A percentile compares a stretch with the other conserved stretches of the same genome.
Conservation (phyloP, 352 stramenopile genomes). For the Achlya hypogyna region DNA sequence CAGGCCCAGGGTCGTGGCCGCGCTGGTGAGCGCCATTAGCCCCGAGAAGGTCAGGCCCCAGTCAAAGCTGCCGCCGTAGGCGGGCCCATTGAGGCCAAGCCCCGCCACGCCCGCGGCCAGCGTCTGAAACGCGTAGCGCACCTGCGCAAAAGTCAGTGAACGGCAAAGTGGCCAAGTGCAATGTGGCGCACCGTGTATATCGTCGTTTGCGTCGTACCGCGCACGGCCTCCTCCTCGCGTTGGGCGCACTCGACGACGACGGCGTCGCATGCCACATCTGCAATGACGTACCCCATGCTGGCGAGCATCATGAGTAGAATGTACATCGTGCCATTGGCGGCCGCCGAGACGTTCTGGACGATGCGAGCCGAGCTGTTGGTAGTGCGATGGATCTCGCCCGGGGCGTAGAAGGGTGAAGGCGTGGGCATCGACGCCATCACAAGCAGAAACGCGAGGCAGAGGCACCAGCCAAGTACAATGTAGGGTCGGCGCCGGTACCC, state of each 20-base stretch:
- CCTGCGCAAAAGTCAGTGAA: not conserved
- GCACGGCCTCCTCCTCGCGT: constrained; percentile 35
- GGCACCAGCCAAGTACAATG: constrained; percentile 43
- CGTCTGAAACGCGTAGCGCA: constrained; percentile 38
- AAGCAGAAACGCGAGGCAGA: constrained; percentile 43
- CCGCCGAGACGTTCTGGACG: constrained; percentile 26
- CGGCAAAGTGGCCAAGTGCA: constrained; percentile 8
- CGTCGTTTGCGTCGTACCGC: constrained; percentile 36
- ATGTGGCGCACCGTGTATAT: constrained; percentile 36
- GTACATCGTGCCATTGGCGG: constrained; percentile 35
- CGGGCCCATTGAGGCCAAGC: constrained; percentile 41
- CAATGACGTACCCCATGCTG: constrained; percentile 78
- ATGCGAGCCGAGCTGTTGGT: not conserved
- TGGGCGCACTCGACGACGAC: constrained; percentile 63
- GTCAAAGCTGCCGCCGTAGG: constrained; percentile 48
- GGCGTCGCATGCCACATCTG: constrained; percentile 75
- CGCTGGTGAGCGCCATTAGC: constrained; percentile 43
- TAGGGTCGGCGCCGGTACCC: constrained; percentile 43
- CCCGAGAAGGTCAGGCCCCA: constrained; percentile 35
- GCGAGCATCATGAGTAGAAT: constrained; percentile 62
- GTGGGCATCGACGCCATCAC: constrained; percentile 35
- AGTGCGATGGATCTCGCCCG: constrained; percentile 2
- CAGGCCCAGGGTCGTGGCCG: constrained; percentile 29
- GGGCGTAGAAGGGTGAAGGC: constrained; percentile 34
- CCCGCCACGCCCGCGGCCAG: constrained; percentile 35